phyloP scores from a whole-genome alignment of 371 early-diverging fungal species.

The Mycotypha africana region DNA sequence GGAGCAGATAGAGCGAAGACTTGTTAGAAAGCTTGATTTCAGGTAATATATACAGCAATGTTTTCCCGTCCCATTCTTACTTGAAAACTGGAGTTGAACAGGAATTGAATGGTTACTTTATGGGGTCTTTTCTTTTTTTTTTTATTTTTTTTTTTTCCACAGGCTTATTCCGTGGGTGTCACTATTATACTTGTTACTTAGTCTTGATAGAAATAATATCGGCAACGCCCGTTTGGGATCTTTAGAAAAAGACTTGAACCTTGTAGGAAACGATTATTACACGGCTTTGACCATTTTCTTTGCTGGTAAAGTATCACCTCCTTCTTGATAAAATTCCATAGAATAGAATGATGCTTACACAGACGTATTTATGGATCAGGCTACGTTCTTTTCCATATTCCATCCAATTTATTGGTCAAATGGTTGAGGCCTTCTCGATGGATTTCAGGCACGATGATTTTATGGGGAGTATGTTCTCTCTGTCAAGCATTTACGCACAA shows the following conservation, averaged over 20 bases:
- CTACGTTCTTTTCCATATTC: slow-evolving; percentile 34
- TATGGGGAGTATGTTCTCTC: slow-evolving; percentile 38
- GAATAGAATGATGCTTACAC: no score
- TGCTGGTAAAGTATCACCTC: slow-evolving; percentile 28
- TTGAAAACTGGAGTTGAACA: no score
- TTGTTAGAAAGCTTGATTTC: slow-evolving; percentile 14
- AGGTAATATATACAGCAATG: no score
- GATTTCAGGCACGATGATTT: slow-evolving; percentile 34
- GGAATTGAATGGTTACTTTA: no score
- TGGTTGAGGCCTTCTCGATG: slow-evolving; percentile 30
- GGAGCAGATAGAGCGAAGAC: background rate
- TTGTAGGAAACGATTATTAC: slow-evolving; percentile 36
- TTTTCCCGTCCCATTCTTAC: no score
- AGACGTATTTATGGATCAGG: slow-evolving; percentile 2
- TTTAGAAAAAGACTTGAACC: slow-evolving; percentile 28
- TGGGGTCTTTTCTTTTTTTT: no score
- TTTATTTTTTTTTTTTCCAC: background rate
- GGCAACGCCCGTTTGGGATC: slow-evolving; percentile 40
- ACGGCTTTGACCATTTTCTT: slow-evolving; percentile 37
- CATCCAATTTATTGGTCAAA: slow-evolving; percentile 32
- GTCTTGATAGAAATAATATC: slow-evolving; percentile 40
- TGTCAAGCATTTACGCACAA: slow-evolving; percentile 48
- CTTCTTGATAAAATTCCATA: no score
- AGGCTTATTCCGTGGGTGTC: slow-evolving; percentile 37
- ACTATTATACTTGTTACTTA: slow-evolving; percentile 31